Evolutionary conservation across 805 yeast genomes (phyloP), one percentile per base, ranked within the genome.

Genomic region (Metschnikowia gelsemii): DNA sequence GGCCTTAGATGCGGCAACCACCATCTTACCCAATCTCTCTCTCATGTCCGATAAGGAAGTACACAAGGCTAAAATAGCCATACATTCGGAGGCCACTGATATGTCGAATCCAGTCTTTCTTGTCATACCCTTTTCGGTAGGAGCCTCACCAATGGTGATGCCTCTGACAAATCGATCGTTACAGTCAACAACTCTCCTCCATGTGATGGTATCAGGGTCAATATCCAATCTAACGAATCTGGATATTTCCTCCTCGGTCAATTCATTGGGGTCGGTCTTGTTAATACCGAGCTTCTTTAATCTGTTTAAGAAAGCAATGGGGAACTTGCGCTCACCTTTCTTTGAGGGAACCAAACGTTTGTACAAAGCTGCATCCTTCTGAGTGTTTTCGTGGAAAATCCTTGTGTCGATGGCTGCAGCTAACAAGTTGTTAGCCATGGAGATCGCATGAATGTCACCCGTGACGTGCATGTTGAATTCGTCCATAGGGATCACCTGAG

Each of bases 351-450:
- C 88, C 55, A 85, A 70, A 64, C 95, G 74, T 63, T 73, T 80
- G 68, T 80, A 85, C 51, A 85, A 75, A 22, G 87, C 80, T 46
- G 77, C 83, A 62, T 83, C 86, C 62, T 75, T 75, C 63, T 84
- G 90, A 20, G 91, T 84, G 46, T 71, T 51, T 67, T 85, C 95
- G 60, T 85, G 95, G 77, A 85, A 85, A 70, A 84, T 84, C 70
- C 95, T 76, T 2, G 95, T 83, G 64, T 85, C 95, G 49, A 85
- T 80, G 23, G 95, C 95, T 49, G 95, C 93, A 42, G 90, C 89
- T 48, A 85, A 68, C 57, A 85, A 68, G 63, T 85, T 85, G 62
- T 84, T 83, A 39, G 93, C 93, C 72, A 82, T 82, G 43, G 88
- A 79, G 57, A 85, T 84, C 34, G 93, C 91, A 61, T 85, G 93